Conservation (phyloP, 768 basidiomycete genomes). For the Hysterangium stoloniferum region DNA sequence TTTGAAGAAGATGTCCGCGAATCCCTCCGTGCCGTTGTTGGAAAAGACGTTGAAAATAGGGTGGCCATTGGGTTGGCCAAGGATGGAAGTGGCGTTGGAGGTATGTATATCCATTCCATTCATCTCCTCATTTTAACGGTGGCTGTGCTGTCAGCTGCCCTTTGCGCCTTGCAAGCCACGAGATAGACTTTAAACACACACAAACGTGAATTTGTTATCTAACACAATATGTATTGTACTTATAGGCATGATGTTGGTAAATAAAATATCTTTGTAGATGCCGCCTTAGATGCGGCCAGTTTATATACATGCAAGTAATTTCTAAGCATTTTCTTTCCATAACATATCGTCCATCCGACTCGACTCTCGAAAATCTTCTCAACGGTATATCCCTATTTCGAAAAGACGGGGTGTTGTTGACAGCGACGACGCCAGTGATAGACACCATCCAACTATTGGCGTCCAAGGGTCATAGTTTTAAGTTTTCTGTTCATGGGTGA, state of each 20-base stretch:
- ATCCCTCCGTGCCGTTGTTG: conserved; percentile 69
- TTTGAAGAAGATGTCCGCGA: conserved; percentile 71
- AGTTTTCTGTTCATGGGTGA: conserved; percentile 5
- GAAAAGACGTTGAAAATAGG: conserved; percentile 68
- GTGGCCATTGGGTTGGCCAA: conserved; percentile 90
- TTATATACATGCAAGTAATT: too few relatives aligned
- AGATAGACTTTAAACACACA: too few relatives aligned
- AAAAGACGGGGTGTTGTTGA: too few relatives aligned
- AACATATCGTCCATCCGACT: too few relatives aligned
- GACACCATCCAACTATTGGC: too few relatives aligned
- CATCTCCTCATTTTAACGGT: background rate
- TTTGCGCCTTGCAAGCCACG: conserved; percentile 13
- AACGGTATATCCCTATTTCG: too few relatives aligned
- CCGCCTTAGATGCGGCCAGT: too few relatives aligned
- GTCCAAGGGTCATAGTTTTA: background rate
- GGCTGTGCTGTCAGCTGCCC: background rate
- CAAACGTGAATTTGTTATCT: background rate
- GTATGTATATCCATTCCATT: conserved; percentile 39
- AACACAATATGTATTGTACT: background rate
- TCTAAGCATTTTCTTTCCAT: too few relatives aligned
- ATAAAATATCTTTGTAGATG: too few relatives aligned
- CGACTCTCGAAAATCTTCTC: too few relatives aligned
- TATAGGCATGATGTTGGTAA: too few relatives aligned
- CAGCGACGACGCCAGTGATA: too few relatives aligned
- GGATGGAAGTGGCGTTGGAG: conserved; percentile 96